Base-by-base conservation (phyloP, 1,284 basidiomycete genomes). In the Malassezia cuniculi region DNA sequence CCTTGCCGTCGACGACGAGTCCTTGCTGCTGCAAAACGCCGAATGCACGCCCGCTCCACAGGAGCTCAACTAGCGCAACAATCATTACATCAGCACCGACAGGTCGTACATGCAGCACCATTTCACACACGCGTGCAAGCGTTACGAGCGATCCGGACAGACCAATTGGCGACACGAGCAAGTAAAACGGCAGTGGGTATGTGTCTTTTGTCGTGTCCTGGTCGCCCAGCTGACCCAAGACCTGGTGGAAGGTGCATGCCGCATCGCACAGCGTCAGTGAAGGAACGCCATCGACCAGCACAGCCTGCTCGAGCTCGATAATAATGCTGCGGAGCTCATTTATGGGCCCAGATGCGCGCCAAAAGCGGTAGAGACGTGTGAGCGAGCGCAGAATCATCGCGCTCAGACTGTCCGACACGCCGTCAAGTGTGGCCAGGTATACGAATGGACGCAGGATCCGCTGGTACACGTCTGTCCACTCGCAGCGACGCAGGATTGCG, bases 41-140 rank as follows among this genome's bases (percentile, higher is more conserved):
- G 31, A 33, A 45, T 6, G 42, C 42, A 7, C 42, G 36, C 20
- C 42, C 42, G 27, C 37, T 45, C 42, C 42, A 45, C 6, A 45
- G 15, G 27, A 45, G 29, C 17, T 45, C 42, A 15, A 39, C 36
- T 3, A 45, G 34, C 12, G 32, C 27, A 6, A 28, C 17, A 5
- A 34, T 27, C 42, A 45, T 45, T 12, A 27, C 42, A 30, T 45
- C 36, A n/a, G n/a, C n/a, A n/a, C n/a, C n/a, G n/a, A n/a, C 16
- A 39, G 24, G 6, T 17, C 22, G 7, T 11, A 11, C 22, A 24
- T 24, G 22, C 22, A 20, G 20, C 7, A 45, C 42, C 11, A 35
- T 18, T 26, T 25, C 32, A 21, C 22, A 45, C 5, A 31, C 29
- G 6, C 27, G 36, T 12, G 33, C 42, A 1, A 45, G 37, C 24